Percentiles rank a stretch among this genome's conserved stretches.
These are phyloP conservation scores for Rhizomucor miehei DNA, from an alignment of 371 early-diverging fungal genomes.

Conservation along the genomic window DNA sequence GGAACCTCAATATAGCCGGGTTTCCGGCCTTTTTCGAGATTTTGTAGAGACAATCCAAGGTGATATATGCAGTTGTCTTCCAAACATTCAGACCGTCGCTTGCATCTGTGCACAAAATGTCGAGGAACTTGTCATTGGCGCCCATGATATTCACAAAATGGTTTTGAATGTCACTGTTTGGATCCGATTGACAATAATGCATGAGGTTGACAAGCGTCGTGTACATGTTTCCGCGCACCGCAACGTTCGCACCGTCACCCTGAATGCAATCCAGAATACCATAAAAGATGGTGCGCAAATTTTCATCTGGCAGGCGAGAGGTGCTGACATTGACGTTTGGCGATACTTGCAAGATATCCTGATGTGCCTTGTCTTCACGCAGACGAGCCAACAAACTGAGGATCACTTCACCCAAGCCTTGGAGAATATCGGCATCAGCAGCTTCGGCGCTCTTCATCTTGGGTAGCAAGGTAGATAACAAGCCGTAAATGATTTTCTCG, in stretches of 20 bases:
- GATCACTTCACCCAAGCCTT: slow-evolving; percentile 60
- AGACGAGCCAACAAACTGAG: slow-evolving; percentile 52
- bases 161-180: slow-evolving; percentile 6
- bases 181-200: slow-evolving; percentile 37
- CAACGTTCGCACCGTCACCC: slow-evolving; percentile 55
- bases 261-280: slow-evolving; percentile 69
- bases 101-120: slow-evolving; percentile 77
- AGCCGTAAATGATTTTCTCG: slow-evolving; percentile 56
- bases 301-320: slow-evolving; percentile 54
- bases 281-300: slow-evolving; percentile 53
- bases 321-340: slow-evolving; percentile 18
- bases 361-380: slow-evolving; percentile 20
- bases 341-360: slow-evolving; percentile 31
- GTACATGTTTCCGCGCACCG: slow-evolving; percentile 83
- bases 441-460: slow-evolving; percentile 38
- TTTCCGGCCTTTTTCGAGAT: slow-evolving; percentile 47
- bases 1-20: slow-evolving; percentile 57
- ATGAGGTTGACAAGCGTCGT: slow-evolving; percentile 71
- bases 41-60: slow-evolving; percentile 69
- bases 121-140: slow-evolving; percentile 61
- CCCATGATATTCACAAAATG: slow-evolving; percentile 18
- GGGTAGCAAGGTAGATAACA: slow-evolving; percentile 59
- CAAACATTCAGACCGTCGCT: slow-evolving; percentile 76
- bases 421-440: slow-evolving; percentile 46
- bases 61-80: slow-evolving; percentile 82